Percentiles rank a stretch among this genome's conserved stretches.
Evolutionary conservation across 345 rosid species (phyloP).

Genomic region (Syzygium jambos): DNA sequence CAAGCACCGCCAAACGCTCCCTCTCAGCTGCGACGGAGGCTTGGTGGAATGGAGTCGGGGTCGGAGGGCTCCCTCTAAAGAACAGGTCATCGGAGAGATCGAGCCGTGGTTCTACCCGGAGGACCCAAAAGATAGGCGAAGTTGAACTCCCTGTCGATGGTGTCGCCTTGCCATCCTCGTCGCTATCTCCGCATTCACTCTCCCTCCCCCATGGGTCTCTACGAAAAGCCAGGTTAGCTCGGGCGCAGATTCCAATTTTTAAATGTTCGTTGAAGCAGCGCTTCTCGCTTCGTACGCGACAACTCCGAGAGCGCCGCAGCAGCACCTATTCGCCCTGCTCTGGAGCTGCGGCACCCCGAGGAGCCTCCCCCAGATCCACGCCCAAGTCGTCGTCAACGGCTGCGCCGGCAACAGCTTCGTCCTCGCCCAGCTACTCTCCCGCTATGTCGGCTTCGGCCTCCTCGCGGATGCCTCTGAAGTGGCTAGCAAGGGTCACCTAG

Average conservation of each 20-base stretch:
- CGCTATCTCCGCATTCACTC: not conserved
- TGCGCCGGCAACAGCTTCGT: constrained; percentile 24
- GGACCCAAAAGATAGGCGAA: too few relatives aligned
- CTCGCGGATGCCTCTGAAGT: too few relatives aligned
- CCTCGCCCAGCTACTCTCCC: constrained; percentile 36
- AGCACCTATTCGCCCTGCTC: constrained; percentile 25
- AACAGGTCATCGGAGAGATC: too few relatives aligned
- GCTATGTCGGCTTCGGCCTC: constrained; percentile 24
- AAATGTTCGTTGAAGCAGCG: constrained; percentile 8
- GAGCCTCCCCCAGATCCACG: constrained; percentile 37
- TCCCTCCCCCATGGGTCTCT: not conserved
- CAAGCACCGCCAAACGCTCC: too few relatives aligned
- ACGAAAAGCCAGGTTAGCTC: not conserved
- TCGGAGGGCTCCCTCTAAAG: too few relatives aligned
- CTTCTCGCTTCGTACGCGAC: constrained; percentile 1
- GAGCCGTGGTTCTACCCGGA: too few relatives aligned
- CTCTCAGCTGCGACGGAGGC: too few relatives aligned
- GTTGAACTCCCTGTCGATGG: too few relatives aligned
- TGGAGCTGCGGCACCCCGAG: constrained; percentile 7
- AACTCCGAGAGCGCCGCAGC: constrained; percentile 19
- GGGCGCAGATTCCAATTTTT: not conserved
- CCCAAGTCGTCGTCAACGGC: constrained; percentile 35
- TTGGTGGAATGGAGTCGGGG: too few relatives aligned
- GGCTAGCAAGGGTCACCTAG: too few relatives aligned
- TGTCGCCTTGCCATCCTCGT: too few relatives aligned